Evolutionary conservation across 129 eudicot species (phyloP).

Genomic region (Silybum marianum): DNA sequence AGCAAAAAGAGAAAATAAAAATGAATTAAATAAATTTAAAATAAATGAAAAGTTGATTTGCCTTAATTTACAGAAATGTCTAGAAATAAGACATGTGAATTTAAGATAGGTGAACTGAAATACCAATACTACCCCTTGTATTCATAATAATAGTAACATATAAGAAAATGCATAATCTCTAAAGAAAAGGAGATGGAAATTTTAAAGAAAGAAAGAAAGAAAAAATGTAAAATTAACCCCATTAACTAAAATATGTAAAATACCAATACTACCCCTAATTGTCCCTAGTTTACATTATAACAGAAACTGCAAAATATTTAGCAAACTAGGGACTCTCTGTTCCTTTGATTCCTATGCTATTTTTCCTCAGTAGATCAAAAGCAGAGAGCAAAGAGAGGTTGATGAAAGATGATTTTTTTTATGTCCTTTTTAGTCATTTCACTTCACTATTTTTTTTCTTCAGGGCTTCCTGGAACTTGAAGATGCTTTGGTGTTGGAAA

Average conservation of each 20-base stretch:
- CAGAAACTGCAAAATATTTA: conserved; percentile 19
- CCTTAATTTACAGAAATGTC: too few relatives aligned
- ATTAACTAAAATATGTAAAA: conserved; percentile 4
- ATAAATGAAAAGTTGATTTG: too few relatives aligned
- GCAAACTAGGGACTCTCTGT: conserved; percentile 14
- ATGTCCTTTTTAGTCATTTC: conserved; percentile 22
- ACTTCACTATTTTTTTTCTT: background rate
- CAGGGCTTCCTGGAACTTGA: conserved; percentile 26
- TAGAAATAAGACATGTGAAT: too few relatives aligned
- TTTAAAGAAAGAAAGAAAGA: background rate
- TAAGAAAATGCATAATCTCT: background rate
- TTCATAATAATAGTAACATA: background rate
- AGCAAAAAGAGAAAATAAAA: too few relatives aligned
- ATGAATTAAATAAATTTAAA: too few relatives aligned
- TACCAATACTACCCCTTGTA: background rate
- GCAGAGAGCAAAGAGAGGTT: background rate
- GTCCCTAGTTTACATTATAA: background rate
- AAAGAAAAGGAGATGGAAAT: background rate
- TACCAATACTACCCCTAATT: conserved; percentile 20
- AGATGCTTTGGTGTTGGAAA: conserved; percentile 29
- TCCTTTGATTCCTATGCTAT: conserved; percentile 21
- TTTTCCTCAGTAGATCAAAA: background rate
- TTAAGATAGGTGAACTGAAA: background rate
- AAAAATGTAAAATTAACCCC: background rate
- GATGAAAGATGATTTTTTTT: background rate